Evolutionary conservation across 768 basidiomycete species (phyloP).

Genomic region (Punctularia strigosozonata): DNA sequence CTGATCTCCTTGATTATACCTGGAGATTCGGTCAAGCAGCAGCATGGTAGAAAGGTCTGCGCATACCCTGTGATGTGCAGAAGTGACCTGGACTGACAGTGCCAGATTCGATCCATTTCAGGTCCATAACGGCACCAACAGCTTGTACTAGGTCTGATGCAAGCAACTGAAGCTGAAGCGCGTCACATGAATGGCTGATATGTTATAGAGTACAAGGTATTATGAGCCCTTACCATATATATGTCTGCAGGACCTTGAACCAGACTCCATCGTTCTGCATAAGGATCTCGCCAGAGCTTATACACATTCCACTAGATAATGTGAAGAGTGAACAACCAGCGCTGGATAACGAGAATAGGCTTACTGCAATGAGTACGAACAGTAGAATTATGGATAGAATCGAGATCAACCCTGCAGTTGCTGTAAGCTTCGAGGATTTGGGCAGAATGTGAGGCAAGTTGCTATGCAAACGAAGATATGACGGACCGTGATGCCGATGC

Average conservation of each 20-base stretch:
- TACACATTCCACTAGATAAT: too few relatives aligned
- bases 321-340: too few relatives aligned
- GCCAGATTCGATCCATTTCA: constrained; percentile 24
- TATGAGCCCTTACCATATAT: constrained; percentile 21
- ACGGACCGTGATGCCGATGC: constrained; percentile 24
- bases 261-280: too few relatives aligned
- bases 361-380: too few relatives aligned
- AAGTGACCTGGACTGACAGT: constrained; percentile 20
- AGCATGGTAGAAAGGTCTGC: neutral
- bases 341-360: too few relatives aligned
- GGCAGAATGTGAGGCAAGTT: neutral
- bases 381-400: too few relatives aligned
- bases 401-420: constrained; percentile 24
- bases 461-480: neutral
- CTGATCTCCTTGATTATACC: constrained; percentile 30
- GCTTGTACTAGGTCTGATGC: constrained; percentile 25
- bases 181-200: constrained; percentile 9
- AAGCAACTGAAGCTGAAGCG: constrained; percentile 15
- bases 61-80: constrained; percentile 26
- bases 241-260: constrained; percentile 31
- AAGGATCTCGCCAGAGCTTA: too few relatives aligned
- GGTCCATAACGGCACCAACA: constrained; percentile 23
- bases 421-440: constrained; percentile 18
- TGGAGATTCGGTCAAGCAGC: constrained; percentile 5
- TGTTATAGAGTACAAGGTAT: neutral